Evolutionary conservation across 495 filamentous ascomycete genomes (phyloP).

Genomic region (Aspergillus bridgeri): DNA sequence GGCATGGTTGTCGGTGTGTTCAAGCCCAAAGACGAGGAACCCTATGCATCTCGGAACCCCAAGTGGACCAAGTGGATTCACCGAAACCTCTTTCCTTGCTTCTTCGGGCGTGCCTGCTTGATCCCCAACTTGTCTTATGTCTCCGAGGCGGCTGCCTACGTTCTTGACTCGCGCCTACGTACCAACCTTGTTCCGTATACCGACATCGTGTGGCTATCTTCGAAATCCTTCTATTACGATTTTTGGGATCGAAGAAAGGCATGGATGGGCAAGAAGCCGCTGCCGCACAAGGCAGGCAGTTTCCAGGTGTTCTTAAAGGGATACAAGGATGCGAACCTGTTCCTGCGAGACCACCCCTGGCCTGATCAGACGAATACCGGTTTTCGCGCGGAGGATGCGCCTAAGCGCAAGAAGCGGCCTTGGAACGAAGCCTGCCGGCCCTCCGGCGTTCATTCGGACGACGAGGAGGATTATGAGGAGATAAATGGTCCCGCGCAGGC

Average conservation of each 20-base stretch:
- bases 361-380: conserved; percentile 86
- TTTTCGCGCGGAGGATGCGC: conserved; percentile 66
- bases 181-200: conserved; percentile 96
- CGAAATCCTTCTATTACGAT: conserved; percentile 96
- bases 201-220: conserved; percentile 89
- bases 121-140: conserved; percentile 99
- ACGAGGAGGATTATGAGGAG: conserved; percentile 69
- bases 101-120: conserved; percentile 90
- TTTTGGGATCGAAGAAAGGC: conserved; percentile 91
- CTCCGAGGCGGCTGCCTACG: conserved; percentile 94
- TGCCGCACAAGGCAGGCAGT: conserved; percentile 92
- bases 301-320: conserved; percentile 98
- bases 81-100: conserved; percentile 92
- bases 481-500: conserved; percentile 45
- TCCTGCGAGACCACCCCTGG: conserved; percentile 93
- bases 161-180: conserved; percentile 82
- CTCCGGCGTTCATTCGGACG: conserved; percentile 59
- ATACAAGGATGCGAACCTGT: conserved; percentile 94
- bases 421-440: conserved; percentile 89
- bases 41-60: conserved; percentile 86
- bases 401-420: conserved; percentile 65
- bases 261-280: conserved; percentile 77
- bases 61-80: conserved; percentile 98
- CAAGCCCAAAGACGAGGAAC: conserved; percentile 99
- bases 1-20: conserved; percentile 97